Conservation (phyloP, 73 alveolate species). For the Uronychia binucleata region DNA sequence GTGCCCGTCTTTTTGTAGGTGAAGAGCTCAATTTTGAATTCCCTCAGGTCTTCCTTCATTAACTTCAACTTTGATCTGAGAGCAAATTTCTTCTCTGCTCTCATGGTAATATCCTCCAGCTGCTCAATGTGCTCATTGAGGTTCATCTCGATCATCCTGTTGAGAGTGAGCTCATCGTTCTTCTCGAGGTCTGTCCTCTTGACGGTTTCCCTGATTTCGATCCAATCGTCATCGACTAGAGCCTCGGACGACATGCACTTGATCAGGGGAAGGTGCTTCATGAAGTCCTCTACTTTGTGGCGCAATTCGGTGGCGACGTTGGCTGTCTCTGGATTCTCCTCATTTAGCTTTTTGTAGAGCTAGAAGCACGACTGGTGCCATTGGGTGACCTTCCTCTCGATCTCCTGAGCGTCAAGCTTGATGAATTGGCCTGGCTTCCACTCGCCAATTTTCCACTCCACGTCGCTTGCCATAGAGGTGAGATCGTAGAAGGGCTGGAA, state of each 20-base stretch:
- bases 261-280: slow-evolving; percentile 88
- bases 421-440: slow-evolving; percentile 59
- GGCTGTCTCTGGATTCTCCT: slow-evolving; percentile 83
- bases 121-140: slow-evolving; percentile 81
- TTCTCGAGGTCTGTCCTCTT: slow-evolving; percentile 70
- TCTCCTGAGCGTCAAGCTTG: slow-evolving; percentile 56
- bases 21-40: slow-evolving; percentile 66
- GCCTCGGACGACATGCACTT: slow-evolving; percentile 93
- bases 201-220: slow-evolving; percentile 84
- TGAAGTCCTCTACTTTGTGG: slow-evolving; percentile 84
- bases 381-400: slow-evolving; percentile 59
- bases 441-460: slow-evolving; percentile 44
- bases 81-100: slow-evolving; percentile 82
- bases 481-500: slow-evolving; percentile 82
- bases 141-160: slow-evolving; percentile 75
- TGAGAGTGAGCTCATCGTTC: slow-evolving; percentile 80
- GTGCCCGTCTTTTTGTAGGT: slow-evolving; percentile 80
- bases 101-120: slow-evolving; percentile 88
- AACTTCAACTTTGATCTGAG: slow-evolving; percentile 73
- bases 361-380: slow-evolving; percentile 64
- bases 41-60: slow-evolving; percentile 74
- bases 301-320: slow-evolving; percentile 83
- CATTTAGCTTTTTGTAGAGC: slow-evolving; percentile 68
- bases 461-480: slow-evolving; percentile 74
- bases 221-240: slow-evolving; percentile 94